These are phyloP conservation scores for Pyrrhoderma noxium DNA, from an alignment of 1,284 basidiomycete genomes.

Conservation along the genomic window DNA sequence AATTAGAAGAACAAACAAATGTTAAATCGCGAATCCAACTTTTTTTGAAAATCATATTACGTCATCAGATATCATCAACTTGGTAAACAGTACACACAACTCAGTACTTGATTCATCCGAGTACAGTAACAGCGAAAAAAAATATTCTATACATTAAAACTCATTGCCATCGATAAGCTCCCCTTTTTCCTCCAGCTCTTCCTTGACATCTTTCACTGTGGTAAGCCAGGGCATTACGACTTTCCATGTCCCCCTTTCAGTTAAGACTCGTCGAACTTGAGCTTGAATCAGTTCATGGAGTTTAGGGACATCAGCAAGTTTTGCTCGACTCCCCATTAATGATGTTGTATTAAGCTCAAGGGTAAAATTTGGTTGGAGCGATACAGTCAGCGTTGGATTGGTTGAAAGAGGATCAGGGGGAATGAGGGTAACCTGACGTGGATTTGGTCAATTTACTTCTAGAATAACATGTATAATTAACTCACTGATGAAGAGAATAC, in stretches of 20 bases:
- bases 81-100: background rate
- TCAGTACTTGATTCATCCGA: background rate
- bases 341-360: slow-evolving; percentile 69
- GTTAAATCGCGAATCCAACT: background rate
- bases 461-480: background rate
- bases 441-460: too few species aligned
- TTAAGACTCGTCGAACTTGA: slow-evolving; percentile 55
- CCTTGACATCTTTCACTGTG: slow-evolving; percentile 36
- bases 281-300: slow-evolving; percentile 74
- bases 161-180: background rate
- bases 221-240: slow-evolving; percentile 59
- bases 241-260: slow-evolving; percentile 60
- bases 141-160: background rate
- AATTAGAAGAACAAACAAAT: background rate
- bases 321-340: slow-evolving; percentile 75
- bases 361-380: slow-evolving; percentile 56
- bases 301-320: slow-evolving; percentile 77
- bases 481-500: slow-evolving; percentile 64
- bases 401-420: slow-evolving; percentile 43
- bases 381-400: slow-evolving; percentile 49
- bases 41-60: background rate
- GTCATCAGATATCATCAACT: background rate
- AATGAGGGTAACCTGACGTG: slow-evolving; percentile 28
- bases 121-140: background rate
- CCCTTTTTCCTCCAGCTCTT: slow-evolving; percentile 22